Evolutionary conservation across 768 basidiomycete species (phyloP).

Genomic region (Rhizopogon salebrosus): DNA sequence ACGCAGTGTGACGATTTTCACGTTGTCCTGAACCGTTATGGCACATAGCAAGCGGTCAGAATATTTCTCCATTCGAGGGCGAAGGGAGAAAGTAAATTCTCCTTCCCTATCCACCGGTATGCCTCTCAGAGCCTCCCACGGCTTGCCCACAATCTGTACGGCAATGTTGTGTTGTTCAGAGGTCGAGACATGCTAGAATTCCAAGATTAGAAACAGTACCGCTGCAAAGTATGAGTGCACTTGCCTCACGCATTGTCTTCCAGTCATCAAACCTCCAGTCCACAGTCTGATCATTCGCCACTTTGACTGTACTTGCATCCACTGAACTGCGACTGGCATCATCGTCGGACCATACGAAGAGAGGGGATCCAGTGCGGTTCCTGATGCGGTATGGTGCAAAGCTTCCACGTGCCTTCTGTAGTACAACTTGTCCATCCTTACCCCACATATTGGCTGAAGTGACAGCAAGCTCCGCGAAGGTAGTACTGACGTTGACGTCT

Average conservation of each 20-base stretch:
- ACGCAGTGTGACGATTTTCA: slow-evolving; percentile 90
- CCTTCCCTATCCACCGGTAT: slow-evolving; percentile 94
- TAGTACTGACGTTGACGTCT: slow-evolving; percentile 87
- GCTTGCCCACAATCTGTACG: slow-evolving; percentile 75
- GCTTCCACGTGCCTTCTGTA: slow-evolving; percentile 76
- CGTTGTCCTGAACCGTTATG: slow-evolving; percentile 83
- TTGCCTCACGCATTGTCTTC: slow-evolving; percentile 88
- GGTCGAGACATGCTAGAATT: slow-evolving; percentile 34
- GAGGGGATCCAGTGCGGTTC: slow-evolving; percentile 84
- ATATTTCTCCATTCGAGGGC: slow-evolving; percentile 71
- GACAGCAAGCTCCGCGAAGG: slow-evolving; percentile 81
- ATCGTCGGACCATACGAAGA: slow-evolving; percentile 82
- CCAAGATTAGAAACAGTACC: slow-evolving; percentile 1
- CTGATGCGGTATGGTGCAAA: slow-evolving; percentile 92
- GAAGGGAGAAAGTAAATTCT: slow-evolving; percentile 82
- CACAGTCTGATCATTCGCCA: slow-evolving; percentile 69
- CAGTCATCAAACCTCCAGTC: slow-evolving; percentile 99
- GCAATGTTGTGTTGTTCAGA: slow-evolving; percentile 82
- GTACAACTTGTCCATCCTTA: slow-evolving; percentile 65
- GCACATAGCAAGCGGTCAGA: slow-evolving; percentile 83
- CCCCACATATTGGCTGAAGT: slow-evolving; percentile 69
- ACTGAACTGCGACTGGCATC: slow-evolving; percentile 47
- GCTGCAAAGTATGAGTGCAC: slow-evolving; percentile 7
- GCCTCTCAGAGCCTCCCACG: slow-evolving; percentile 85
- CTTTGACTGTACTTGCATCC: slow-evolving; percentile 47